Base-by-base conservation (phyloP, 2,329 filamentous ascomycete species). In the Fusarium equiseti region DNA sequence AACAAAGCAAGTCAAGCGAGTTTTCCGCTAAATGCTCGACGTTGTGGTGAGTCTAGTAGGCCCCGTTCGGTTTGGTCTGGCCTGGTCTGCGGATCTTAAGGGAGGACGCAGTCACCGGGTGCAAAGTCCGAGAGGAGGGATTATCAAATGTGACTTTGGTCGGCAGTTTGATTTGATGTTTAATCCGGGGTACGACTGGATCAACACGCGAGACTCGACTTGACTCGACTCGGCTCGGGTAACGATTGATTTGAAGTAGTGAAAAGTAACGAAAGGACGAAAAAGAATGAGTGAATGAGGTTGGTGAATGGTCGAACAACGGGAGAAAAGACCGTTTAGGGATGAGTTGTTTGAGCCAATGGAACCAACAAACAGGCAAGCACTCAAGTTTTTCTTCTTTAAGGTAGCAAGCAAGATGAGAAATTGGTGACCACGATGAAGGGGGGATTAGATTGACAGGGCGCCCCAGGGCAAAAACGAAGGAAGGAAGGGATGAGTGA, bases 351-450 rank as follows among this genome's bases (percentile, higher is more conserved):
- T 52, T 69, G 61, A 64, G 50, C 63, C 63, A 71, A 62, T 60
- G 35, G 38, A 44, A 32, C 56, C 50, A 72, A 66, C 52, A 56
- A 51, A 51, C 31, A 35, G 40, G 26, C 35, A 38, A 48, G 59
- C 38, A 45, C 72, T 62, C 59, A 59, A 64, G 63, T 66, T 74
- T 74, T 66, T 63, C 61, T 61, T 42, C 32, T 42, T 42, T 52
- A 22, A 52, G 50, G 50, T 43, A 52, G 26, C 50, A 52, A 61
- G 68, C 64, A 68, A 66, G 70, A 74, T 52, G 72, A 75, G 73
- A 75, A 75, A 73, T 75, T 73, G 73, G 71, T 59, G 67, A 64
- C 60, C 63, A 63, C 66, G 58, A 75, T 75, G 72, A 75, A 75
- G 73, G 73, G 73, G 73, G 73, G 66, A 72, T 74, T 73, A 64